Base-by-base conservation (phyloP, 1,139 yeast species). In the Candida sojae region DNA sequence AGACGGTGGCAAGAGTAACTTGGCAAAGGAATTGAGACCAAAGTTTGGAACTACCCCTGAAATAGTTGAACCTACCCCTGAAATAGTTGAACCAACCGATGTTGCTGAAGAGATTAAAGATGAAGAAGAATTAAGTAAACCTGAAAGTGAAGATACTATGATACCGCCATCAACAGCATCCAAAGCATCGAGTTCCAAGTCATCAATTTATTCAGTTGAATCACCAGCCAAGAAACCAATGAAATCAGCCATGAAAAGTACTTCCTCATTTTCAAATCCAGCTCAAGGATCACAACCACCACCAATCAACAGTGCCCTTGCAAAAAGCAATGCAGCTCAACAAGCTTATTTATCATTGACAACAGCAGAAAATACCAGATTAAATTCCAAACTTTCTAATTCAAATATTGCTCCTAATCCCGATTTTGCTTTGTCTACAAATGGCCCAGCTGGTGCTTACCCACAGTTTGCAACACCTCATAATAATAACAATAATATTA, bases 321-420 rank as follows among this genome's bases (percentile, higher is more conserved):
- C 41, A 44, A 46, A 58, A 54, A 47, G 52, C 35, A 68, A 65
- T 50, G 78, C 86, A 4, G 86, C 87, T 0, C 78, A 71, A 43
- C 80, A 78, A 53, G 91, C 87, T 0, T 85, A 86, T 56, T 63
- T 85, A 43, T 83, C 89, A 0, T 66, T 85, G 47, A 78, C 91
- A 0, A 86, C 95, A 0, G 91, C 92, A 1, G 91, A 86, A 60
- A 86, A 86, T 62, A 86, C 95, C 0, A 74, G 91, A 51, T 60
- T 85, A 49, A 86, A 86, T 63, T 86, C 91, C 1, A 79, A 82
- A 61, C 62, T 82, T 42, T 74, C 55, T 7, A 47, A 47, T 42
- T 41, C 53, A 11, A 42, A 38, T 21, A 31, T 42, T 28, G 28
- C 35, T 21, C 28, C 35, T 13, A 39, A 44, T 26, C 43, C 39